Percentiles rank a stretch among this genome's conserved stretches.
Conservation (phyloP, 352 stramenopile species). For the Phytophthora podocarpi region DNA sequence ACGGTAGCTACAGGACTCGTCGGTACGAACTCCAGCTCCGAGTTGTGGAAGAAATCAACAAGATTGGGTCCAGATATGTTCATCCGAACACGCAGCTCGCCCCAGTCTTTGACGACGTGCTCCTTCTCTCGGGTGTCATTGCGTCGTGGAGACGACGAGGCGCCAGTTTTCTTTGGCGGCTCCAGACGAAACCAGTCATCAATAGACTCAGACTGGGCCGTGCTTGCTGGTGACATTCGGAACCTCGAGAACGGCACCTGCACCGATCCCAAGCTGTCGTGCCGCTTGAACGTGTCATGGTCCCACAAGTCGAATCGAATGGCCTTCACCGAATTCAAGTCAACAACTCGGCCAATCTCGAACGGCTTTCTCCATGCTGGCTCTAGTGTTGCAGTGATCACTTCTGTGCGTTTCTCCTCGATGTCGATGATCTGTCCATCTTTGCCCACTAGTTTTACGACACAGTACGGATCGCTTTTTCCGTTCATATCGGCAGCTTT, state of each 20-base stretch:
- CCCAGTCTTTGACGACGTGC: constrained; percentile 47
- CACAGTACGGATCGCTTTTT: constrained; percentile 76
- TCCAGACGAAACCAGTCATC: constrained; percentile 75
- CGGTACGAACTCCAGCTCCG: constrained; percentile 38
- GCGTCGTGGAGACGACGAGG: constrained; percentile 29
- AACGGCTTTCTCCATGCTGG: constrained; percentile 66
- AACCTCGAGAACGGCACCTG: constrained; percentile 64
- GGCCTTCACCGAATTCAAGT: constrained; percentile 57
- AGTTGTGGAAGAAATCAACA: constrained; percentile 65
- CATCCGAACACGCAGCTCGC: constrained; percentile 73
- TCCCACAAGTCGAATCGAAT: constrained; percentile 70
- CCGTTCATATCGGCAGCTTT: constrained; percentile 60
- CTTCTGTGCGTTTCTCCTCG: constrained; percentile 61
- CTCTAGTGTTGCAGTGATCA: constrained; percentile 50
- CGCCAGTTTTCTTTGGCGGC: constrained; percentile 33
- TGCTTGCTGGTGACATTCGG: constrained; percentile 66
- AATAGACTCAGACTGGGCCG: constrained; percentile 56
- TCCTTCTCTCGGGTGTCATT: constrained; percentile 45
- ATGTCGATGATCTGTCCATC: constrained; percentile 59
- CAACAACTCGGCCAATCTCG: constrained; percentile 50
- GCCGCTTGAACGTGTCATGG: constrained; percentile 53
- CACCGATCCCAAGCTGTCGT: constrained; percentile 67
- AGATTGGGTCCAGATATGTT: constrained; percentile 65
- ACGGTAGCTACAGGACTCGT: constrained; percentile 52
- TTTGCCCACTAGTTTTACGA: constrained; percentile 68